Evolutionary conservation across 192 early-diverging fungal genomes (phyloP), one percentile per base, ranked within the genome.

Genomic region (Jimgerdemannia lactiflua): DNA sequence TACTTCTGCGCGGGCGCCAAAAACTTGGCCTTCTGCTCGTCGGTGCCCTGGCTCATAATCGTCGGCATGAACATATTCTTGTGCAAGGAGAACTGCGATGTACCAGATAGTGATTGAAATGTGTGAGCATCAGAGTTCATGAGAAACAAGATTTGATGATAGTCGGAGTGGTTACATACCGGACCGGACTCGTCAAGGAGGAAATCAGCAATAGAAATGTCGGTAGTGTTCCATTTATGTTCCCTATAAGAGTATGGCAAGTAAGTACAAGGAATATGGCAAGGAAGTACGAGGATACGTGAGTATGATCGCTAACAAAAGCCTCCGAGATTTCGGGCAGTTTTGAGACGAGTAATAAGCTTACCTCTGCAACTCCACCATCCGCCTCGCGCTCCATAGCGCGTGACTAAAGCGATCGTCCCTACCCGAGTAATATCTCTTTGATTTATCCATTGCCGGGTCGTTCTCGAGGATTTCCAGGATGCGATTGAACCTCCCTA

Each of bases 51-150:
- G 59, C 86, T 89, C 74, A 84, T 81, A 42, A 96, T 79, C 4
- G 92, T 92, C 4, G 95, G 94, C 59, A 94, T 90, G 79, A 96
- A 96, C 94, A 96, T 96, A 4, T 81, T 77, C 4, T 86, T 85
- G 74, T 96, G 94, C 69, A 96, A 88, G 49, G 88, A 83, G 71
- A 92, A 93, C 72, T 88, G 82, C 43, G 70, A 75, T 7, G 67
- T 10, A n/a, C 18, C 69, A 20, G 54, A 18, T 54, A 73, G 44
- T 42, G 0, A 40, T 4, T 42, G 29, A 64, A 69, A 69, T 29
- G 18, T 71, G 29, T 70, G 8, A 75, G 29, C 19, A 17, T 19
- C 9, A 73, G 42, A 20, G n/a, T 29, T 29, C 29, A 29, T 29
- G 29, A 29, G 29, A 59, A 2, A 59, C 49, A 59, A 59, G 49